Percentiles rank a stretch among this genome's conserved stretches.
These are phyloP conservation scores for Apiospora pterosperma DNA, from an alignment of 2,329 filamentous ascomycete genomes.

Conservation along the genomic window DNA sequence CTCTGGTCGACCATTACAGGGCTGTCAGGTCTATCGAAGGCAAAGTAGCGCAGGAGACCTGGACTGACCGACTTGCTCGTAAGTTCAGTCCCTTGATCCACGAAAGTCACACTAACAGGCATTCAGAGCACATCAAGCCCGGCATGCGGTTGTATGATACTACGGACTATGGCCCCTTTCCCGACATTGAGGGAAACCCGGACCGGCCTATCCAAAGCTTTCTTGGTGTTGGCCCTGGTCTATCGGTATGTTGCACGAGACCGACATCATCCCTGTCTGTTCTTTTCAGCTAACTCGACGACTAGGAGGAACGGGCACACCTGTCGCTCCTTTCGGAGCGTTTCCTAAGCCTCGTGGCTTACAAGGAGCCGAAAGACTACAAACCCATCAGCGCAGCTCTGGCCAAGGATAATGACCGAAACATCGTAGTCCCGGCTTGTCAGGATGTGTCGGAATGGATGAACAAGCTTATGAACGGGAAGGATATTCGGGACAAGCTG, in stretches of 20 bases:
- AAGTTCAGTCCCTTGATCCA: conserved; percentile 19
- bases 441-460: conserved; percentile 13
- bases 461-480: neutral
- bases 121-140: conserved; percentile 38
- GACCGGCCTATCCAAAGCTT: conserved; percentile 38
- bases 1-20: conserved; percentile 48
- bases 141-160: conserved; percentile 36
- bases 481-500: neutral
- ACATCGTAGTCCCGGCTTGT: conserved; percentile 38
- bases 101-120: conserved; percentile 11
- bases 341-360: conserved; percentile 47
- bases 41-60: conserved; percentile 33
- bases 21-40: conserved; percentile 41
- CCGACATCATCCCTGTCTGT: neutral
- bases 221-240: conserved; percentile 47
- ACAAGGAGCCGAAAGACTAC: conserved; percentile 47
- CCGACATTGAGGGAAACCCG: conserved; percentile 39
- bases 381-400: conserved; percentile 40
- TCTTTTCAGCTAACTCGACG: neutral
- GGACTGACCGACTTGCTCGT: conserved; percentile 45
- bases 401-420: conserved; percentile 37
- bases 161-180: conserved; percentile 51
- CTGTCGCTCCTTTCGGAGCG: conserved; percentile 46
- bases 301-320: conserved; percentile 46
- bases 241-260: conserved; percentile 39